phyloP scores from a whole-genome alignment of 208 protist genomes.

The Phytomonas francai region DNA sequence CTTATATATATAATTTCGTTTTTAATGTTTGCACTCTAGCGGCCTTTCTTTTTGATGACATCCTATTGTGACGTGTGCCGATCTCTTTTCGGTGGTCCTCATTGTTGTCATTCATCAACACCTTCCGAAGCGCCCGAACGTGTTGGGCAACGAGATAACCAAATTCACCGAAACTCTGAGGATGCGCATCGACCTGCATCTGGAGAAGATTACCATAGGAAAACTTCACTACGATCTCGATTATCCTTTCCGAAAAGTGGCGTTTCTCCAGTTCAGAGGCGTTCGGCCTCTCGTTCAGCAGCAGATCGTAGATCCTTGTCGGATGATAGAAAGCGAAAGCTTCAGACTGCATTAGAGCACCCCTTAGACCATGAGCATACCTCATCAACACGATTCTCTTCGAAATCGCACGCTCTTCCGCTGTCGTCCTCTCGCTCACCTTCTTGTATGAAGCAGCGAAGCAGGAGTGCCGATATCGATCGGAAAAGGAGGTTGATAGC shows the following conservation, averaged over 20 bases:
- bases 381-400: background rate
- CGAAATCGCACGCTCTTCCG: background rate
- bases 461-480: background rate
- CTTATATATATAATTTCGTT: background rate
- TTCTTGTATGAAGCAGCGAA: background rate
- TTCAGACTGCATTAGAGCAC: background rate
- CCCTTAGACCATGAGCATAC: background rate
- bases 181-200: background rate
- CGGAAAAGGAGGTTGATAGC: background rate
- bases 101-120: slow-evolving; percentile 7
- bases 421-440: background rate
- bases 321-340: background rate
- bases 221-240: slow-evolving; percentile 15
- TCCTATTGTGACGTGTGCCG: slow-evolving; percentile 82
- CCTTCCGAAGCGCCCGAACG: background rate
- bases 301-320: background rate
- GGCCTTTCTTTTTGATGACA: slow-evolving; percentile 26
- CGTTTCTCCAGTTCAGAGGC: background rate
- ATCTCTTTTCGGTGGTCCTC: slow-evolving; percentile 27
- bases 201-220: slow-evolving; percentile 10
- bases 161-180: background rate
- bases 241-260: background rate
- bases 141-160: background rate
- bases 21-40: slow-evolving; percentile 3
- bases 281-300: background rate